Percentiles rank a stretch among this genome's conserved stretches.
These are phyloP conservation scores for Sporothrix variecibatus DNA, from an alignment of 2,329 filamentous ascomycete genomes.

Conservation along the genomic window DNA sequence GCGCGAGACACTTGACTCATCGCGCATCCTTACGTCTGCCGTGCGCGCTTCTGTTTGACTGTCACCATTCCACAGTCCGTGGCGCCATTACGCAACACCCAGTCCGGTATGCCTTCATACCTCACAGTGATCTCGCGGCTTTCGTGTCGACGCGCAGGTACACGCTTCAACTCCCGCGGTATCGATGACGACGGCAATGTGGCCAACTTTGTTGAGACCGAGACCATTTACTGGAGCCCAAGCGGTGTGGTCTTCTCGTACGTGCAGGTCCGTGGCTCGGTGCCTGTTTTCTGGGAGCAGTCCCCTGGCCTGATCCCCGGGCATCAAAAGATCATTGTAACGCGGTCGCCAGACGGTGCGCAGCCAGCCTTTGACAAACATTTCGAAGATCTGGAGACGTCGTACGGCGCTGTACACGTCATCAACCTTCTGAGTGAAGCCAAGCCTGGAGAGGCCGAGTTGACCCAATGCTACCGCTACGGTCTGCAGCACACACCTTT, in stretches of 20 bases:
- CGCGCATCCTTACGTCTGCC: conserved; percentile 85
- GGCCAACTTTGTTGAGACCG: conserved; percentile 97
- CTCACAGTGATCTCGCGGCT: conserved; percentile 89
- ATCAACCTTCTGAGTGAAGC: conserved; percentile 91
- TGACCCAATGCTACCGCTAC: conserved; percentile 76
- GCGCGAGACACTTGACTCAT: conserved; percentile 77
- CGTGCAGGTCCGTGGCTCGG: conserved; percentile 86
- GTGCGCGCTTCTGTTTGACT: conserved; percentile 88
- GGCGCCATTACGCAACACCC: conserved; percentile 66
- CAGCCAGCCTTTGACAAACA: conserved; percentile 96
- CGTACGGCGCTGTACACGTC: conserved; percentile 88
- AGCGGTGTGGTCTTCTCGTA: conserved; percentile 84
- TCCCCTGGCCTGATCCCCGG: conserved; percentile 82
- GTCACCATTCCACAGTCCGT: conserved; percentile 78
- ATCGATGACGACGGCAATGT: conserved; percentile 98
- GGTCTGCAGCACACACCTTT: conserved; percentile 75
- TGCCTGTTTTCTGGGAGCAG: conserved; percentile 98
- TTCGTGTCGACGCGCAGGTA: conserved; percentile 88
- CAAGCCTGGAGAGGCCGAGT: conserved; percentile 81
- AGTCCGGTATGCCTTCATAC: conserved; percentile 74
- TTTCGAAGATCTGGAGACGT: conserved; percentile 80
- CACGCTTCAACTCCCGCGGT: conserved; percentile 93
- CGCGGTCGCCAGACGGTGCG: conserved; percentile 83
- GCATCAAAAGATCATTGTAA: conserved; percentile 92
- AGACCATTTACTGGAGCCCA: conserved; percentile 87